Base-by-base conservation (phyloP, 768 basidiomycete species). In the Phlegmacium glaucopus region DNA sequence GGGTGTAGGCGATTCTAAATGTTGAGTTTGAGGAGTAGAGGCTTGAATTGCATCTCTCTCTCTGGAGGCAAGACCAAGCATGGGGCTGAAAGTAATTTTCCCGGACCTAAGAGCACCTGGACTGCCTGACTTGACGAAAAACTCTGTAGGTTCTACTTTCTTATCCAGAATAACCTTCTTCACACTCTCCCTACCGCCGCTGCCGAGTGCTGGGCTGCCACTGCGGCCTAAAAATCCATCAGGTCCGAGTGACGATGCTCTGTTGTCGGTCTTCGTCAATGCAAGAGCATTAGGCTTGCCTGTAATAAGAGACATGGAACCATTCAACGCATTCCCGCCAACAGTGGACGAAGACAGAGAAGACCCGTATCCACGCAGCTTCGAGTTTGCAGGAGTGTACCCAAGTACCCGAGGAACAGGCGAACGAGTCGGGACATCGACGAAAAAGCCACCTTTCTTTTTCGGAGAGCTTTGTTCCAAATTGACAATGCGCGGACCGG, bases 151-250 rank as follows among this genome's bases (percentile, higher is more conserved):
- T 43, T 89, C 86, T 12, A 90, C 72, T 61, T 85, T 91, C 67
- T 89, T 93, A 60, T 93, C 88, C 51, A 96, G 63, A 30, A 93
- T 84, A 48, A 97, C 77, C 61, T 95, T 95, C 74, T 97, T 97
- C 48, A 95, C 90, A 61, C 91, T 95, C 48, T 86, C 81, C 45
- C 85, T 74, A 49, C 68, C 74, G 36, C 80, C 87, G 56, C 78
- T 85, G 6, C 88, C 87, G 41, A 90, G 64, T 4, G 81, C 72
- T 1, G 85, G 82, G 52, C 80, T 83, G 9, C 77, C 69, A 46
- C 78, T 79, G 25, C 77, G 76, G 37, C 73, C 76, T 47, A 85
- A 49, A 56, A 89, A 80, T 34, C 32, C 32, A 50, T 92, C 89
- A 4, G 87, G 75, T 1, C 67, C 66, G 10, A 66, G 51, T 28